Evolutionary conservation across 2,329 filamentous ascomycete genomes (phyloP).

Genomic region (Stagonosporopsis chrysanthemi): DNA sequence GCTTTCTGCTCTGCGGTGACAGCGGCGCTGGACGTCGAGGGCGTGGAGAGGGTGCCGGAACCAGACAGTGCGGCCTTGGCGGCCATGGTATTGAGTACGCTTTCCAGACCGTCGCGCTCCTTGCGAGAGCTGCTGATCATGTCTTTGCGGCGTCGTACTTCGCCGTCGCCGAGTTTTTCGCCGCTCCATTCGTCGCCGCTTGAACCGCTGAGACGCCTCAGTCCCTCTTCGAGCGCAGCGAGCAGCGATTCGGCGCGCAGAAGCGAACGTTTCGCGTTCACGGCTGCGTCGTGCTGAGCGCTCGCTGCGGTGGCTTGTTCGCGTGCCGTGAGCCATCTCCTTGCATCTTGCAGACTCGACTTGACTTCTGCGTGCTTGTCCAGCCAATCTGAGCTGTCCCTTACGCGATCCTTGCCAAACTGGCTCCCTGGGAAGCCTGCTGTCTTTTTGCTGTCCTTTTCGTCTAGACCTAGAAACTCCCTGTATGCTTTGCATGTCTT

Average conservation of each 20-base stretch:
- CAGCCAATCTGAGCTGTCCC: slow-evolving; percentile 69
- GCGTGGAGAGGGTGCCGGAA: slow-evolving; percentile 32
- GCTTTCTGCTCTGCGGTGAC: slow-evolving; percentile 47
- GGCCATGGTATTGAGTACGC: slow-evolving; percentile 70
- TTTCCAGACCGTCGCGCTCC: slow-evolving; percentile 78
- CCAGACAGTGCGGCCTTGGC: slow-evolving; percentile 57
- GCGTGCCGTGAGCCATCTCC: slow-evolving; percentile 70
- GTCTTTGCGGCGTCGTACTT: slow-evolving; percentile 75
- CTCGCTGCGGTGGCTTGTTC: slow-evolving; percentile 68
- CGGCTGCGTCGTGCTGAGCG: slow-evolving; percentile 71
- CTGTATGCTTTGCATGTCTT: slow-evolving; percentile 76
- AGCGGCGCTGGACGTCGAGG: slow-evolving; percentile 43
- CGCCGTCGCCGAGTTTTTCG: slow-evolving; percentile 72
- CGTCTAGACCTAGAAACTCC: slow-evolving; percentile 70
- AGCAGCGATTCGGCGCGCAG: slow-evolving; percentile 73
- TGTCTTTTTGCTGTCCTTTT: slow-evolving; percentile 28
- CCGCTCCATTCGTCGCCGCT: slow-evolving; percentile 50
- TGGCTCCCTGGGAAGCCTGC: slow-evolving; percentile 41
- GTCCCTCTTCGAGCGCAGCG: slow-evolving; percentile 69
- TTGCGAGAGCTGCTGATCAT: slow-evolving; percentile 73
- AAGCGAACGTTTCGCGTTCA: slow-evolving; percentile 77
- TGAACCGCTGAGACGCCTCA: slow-evolving; percentile 53
- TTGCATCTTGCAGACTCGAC: slow-evolving; percentile 70
- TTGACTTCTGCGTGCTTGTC: slow-evolving; percentile 80
- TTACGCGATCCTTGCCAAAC: slow-evolving; percentile 54